Base-by-base conservation (phyloP, 2,329 filamentous ascomycete species). In the Curvularia hawaiiensis region DNA sequence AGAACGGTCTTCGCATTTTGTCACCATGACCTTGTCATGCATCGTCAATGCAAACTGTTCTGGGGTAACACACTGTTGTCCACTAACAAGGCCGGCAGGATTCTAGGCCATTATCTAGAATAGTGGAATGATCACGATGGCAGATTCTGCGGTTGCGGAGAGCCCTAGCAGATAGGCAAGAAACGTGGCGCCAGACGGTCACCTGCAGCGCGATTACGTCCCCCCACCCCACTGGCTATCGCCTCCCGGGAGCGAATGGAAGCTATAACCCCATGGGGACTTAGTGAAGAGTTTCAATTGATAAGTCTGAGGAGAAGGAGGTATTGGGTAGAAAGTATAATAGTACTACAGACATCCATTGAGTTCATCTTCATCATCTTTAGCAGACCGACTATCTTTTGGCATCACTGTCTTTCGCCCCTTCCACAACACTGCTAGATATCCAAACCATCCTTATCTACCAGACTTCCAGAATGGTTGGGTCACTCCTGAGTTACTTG, bases 221-320 rank as follows among this genome's bases (percentile, higher is more conserved):
- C 56, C 41, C 38, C 47, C 64, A 52, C 62, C 40, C 57, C 58
- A 69, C 64, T 69, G 66, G 65, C 56, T 52, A 64, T 63, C 55
- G 43, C 49, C 59, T 38, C 43, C 43, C 38, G 50, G 59, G 50
- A 60, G 43, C 53, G 52, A 58, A 68, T 68, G 68, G 68, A 70
- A 68, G 65, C 58, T 58, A 65, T 68, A 64, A 62, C 68, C 68
- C 65, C 65, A 68, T 69, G 61, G 60, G 64, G 68, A 56, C 58
- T 62, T 64, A 59, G 62, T 61, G 54, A 59, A 48, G 53, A 38
- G 40, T 52, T 62, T 67, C 60, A 64, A 61, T 70, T 59, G 67
- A 70, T 68, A 68, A 68, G 64, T 61, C 35, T 66, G 60, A 62
- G 56, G 57, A 61, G 58, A 58, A 44, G 50, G 54, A 39, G 44